Evolutionary conservation across 78 protist genomes (phyloP).

Genomic region (Chrysochromulina parva): DNA sequence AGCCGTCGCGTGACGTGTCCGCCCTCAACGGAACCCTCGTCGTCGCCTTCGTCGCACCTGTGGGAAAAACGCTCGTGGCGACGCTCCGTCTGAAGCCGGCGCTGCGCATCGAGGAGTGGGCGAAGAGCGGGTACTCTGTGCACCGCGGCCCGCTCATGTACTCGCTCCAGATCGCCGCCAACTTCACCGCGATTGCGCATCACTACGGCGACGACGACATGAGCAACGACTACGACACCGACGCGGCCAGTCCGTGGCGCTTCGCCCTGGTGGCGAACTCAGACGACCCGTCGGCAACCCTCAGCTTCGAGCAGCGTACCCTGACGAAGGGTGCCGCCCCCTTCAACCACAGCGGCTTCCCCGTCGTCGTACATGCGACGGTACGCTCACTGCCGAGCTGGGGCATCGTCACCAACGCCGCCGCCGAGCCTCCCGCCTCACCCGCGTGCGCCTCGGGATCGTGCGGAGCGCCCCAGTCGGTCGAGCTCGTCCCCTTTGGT

Average conservation of each 20-base stretch:
- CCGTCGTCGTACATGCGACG: not conserved
- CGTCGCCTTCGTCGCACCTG: not conserved
- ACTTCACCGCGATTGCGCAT: not conserved
- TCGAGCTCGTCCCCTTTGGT: slow-evolving; percentile 38
- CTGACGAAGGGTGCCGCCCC: not conserved
- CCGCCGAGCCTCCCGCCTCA: slow-evolving; percentile 19
- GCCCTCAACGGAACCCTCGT: not conserved
- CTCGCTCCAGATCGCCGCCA: slow-evolving; percentile 5
- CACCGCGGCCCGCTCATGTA: slow-evolving; percentile 50
- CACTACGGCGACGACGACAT: slow-evolving; percentile 11
- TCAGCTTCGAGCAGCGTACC: not conserved
- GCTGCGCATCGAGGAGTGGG: not conserved
- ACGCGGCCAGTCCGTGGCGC: slow-evolving; percentile 3
- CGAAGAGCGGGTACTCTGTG: not conserved
- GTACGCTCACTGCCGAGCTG: slow-evolving; percentile 10
- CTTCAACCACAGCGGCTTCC: slow-evolving; percentile 19
- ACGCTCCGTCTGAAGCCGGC: no score
- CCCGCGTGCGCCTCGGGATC: not conserved
- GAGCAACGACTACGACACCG: not conserved
- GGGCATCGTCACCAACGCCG: not conserved
- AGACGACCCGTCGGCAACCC: not conserved
- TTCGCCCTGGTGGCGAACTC: slow-evolving; percentile 32
- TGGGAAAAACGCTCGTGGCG: no score
- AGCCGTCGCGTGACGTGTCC: no score
- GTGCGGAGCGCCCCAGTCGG: not conserved